Conservation (phyloP, 768 basidiomycete genomes). For the Termitomyces eurrhizus region DNA sequence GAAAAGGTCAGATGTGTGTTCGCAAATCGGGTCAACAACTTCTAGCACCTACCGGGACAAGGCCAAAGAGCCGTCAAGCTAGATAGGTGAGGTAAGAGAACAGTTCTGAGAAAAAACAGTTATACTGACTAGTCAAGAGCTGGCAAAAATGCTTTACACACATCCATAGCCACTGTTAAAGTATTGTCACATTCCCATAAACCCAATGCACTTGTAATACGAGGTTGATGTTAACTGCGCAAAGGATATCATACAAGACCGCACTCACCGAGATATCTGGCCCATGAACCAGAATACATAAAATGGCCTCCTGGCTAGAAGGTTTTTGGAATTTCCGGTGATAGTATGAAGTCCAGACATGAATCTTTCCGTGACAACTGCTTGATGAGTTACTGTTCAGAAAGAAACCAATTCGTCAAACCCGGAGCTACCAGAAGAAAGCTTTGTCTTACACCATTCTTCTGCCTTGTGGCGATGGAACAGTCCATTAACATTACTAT, state of each 20-base stretch:
- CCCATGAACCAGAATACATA: conserved; percentile 76
- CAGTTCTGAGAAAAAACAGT: conserved; percentile 11
- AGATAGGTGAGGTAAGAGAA: conserved; percentile 10
- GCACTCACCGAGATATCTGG: conserved; percentile 52
- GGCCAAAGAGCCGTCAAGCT: conserved; percentile 61
- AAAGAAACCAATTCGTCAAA: conserved; percentile 6
- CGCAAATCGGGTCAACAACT: not conserved
- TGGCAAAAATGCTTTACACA: conserved; percentile 55
- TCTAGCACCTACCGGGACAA: conserved; percentile 44
- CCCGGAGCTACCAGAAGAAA: not conserved
- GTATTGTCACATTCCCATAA: conserved; percentile 62
- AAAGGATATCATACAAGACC: conserved; percentile 1
- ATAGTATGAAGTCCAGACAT: conserved; percentile 57
- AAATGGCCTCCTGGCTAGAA: conserved; percentile 57
- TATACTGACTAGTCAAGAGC: conserved; percentile 50
- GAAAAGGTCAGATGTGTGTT: not conserved
- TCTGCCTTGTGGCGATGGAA: conserved; percentile 56
- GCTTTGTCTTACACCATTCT: conserved; percentile 55
- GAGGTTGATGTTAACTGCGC: conserved; percentile 4
- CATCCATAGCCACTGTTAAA: conserved; percentile 56
- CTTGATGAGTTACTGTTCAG: conserved; percentile 55
- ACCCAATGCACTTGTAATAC: conserved; percentile 40
- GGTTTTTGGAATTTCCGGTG: conserved; percentile 49
- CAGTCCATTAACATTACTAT: conserved; percentile 39
- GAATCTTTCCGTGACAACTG: conserved; percentile 52